Evolutionary conservation across 2,329 filamentous ascomycete species (phyloP).

Genomic region (Shiraia sp.): DNA sequence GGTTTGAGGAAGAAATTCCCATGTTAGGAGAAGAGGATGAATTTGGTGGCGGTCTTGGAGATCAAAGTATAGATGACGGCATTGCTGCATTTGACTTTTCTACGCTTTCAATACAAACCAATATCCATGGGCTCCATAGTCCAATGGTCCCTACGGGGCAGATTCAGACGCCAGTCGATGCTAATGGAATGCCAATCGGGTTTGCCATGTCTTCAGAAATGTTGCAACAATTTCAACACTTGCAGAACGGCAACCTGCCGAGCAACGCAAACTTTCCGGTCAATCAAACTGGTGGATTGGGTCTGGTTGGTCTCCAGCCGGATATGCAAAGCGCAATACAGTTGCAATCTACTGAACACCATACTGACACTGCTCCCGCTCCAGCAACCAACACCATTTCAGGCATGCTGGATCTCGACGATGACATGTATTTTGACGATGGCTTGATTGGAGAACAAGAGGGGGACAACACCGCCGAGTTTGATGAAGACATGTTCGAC

Average conservation of each 20-base stretch:
- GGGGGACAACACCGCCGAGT: slow-evolving; percentile 56
- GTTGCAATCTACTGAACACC: slow-evolving; percentile 12
- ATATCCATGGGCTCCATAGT: slow-evolving; percentile 22
- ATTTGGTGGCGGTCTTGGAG: slow-evolving; percentile 25
- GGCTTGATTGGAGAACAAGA: slow-evolving; percentile 61
- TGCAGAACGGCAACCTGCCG: slow-evolving; percentile 2
- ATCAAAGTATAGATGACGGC: slow-evolving; percentile 30
- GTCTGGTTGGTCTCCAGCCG: slow-evolving; percentile 18
- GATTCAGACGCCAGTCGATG: slow-evolving; percentile 32
- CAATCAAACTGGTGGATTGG: slow-evolving; percentile 15
- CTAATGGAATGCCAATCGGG: slow-evolving; percentile 36
- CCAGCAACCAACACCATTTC: slow-evolving; percentile 11
- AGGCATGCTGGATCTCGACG: slow-evolving; percentile 32
- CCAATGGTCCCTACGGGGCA: slow-evolving; percentile 27
- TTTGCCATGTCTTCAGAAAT: slow-evolving; percentile 37
- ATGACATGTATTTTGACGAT: slow-evolving; percentile 72
- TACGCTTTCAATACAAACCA: slow-evolving; percentile 28
- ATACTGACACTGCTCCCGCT: slow-evolving; percentile 4
- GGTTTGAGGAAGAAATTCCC: slow-evolving; percentile 69
- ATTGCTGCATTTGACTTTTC: slow-evolving; percentile 42
- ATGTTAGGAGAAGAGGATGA: slow-evolving; percentile 48
- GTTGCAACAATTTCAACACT: slow-evolving; percentile 21
- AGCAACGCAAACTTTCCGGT: background rate
- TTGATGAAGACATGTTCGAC: slow-evolving; percentile 77
- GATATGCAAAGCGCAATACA: slow-evolving; percentile 9